Evolutionary conservation across 805 yeast genomes (phyloP).

Genomic region (Nakazawaea populi): DNA sequence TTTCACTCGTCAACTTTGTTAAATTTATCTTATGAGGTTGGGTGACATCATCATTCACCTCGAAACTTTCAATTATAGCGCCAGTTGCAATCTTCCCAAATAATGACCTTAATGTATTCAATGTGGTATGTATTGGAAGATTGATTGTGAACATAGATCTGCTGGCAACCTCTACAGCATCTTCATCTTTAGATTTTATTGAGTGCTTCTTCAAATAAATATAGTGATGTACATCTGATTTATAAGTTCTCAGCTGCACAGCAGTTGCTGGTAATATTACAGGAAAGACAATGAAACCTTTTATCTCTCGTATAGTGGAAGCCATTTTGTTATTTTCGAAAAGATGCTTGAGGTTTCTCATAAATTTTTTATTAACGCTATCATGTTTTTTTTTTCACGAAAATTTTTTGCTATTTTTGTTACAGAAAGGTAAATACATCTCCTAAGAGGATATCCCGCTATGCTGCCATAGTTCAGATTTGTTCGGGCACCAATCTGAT

Average conservation of each 20-base stretch:
- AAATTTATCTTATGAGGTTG: constrained; percentile 45
- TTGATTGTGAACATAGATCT: constrained; percentile 72
- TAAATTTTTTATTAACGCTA: too few relatives aligned
- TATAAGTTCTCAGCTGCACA: constrained; percentile 12
- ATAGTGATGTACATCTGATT: constrained; percentile 39
- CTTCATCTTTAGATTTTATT: constrained; percentile 27
- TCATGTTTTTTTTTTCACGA: too few relatives aligned
- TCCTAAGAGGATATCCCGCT: too few relatives aligned
- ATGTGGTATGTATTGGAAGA: constrained; percentile 58
- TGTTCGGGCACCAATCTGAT: too few relatives aligned
- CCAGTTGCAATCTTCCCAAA: constrained; percentile 58
- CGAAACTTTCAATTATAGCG: constrained; percentile 47
- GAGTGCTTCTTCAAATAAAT: constrained; percentile 63
- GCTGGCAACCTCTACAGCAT: constrained; percentile 35
- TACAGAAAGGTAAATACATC: too few relatives aligned
- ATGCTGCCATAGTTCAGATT: too few relatives aligned
- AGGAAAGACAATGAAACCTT: constrained; percentile 51
- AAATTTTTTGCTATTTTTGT: too few relatives aligned
- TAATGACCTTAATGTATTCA: constrained; percentile 46
- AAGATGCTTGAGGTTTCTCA: not conserved
- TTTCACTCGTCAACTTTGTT: constrained; percentile 53
- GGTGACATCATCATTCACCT: constrained; percentile 30
- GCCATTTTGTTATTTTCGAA: not conserved
- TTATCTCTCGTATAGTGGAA: constrained; percentile 35
- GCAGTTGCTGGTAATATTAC: constrained; percentile 32